phyloP scores from a whole-genome alignment of 208 protist genomes.

The Blechomonas ayalai region DNA sequence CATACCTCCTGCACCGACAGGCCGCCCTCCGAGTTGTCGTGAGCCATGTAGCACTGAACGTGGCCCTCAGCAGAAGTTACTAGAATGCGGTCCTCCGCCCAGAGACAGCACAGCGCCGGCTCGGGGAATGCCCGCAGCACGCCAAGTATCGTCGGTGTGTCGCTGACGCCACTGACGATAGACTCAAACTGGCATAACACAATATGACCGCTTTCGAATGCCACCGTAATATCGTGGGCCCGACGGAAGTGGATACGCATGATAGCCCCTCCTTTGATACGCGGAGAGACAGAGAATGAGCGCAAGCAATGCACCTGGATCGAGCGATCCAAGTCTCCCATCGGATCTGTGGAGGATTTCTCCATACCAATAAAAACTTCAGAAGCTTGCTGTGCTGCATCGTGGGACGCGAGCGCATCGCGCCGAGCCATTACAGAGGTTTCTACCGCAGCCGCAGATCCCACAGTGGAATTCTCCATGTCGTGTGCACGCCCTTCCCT shows the following conservation, averaged over 20 bases:
- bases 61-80: conserved; percentile 56
- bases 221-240: conserved; percentile 8
- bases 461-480: not conserved
- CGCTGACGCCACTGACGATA: not conserved
- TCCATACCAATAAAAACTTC: too few relatives aligned
- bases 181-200: conserved; percentile 15
- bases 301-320: conserved; percentile 13
- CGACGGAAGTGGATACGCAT: conserved; percentile 36
- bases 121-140: conserved; percentile 64
- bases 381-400: conserved; percentile 8
- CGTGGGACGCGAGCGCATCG: conserved; percentile 27
- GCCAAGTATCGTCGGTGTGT: conserved; percentile 15
- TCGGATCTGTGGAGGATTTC: not conserved
- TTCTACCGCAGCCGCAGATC: not conserved
- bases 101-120: conserved; percentile 53
- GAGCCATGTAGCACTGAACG: conserved; percentile 44
- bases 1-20: conserved; percentile 32
- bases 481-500: not conserved
- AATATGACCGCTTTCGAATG: conserved; percentile 79
- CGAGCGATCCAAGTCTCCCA: not conserved
- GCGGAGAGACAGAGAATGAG: conserved; percentile 30
- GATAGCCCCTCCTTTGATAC: conserved; percentile 67
- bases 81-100: conserved; percentile 24
- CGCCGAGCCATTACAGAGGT: conserved; percentile 20
- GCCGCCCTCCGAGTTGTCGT: not conserved